Percentiles rank a stretch among this genome's conserved stretches.
Evolutionary conservation across 768 basidiomycete genomes (phyloP).

Genomic region (Phanerochaete sordida): DNA sequence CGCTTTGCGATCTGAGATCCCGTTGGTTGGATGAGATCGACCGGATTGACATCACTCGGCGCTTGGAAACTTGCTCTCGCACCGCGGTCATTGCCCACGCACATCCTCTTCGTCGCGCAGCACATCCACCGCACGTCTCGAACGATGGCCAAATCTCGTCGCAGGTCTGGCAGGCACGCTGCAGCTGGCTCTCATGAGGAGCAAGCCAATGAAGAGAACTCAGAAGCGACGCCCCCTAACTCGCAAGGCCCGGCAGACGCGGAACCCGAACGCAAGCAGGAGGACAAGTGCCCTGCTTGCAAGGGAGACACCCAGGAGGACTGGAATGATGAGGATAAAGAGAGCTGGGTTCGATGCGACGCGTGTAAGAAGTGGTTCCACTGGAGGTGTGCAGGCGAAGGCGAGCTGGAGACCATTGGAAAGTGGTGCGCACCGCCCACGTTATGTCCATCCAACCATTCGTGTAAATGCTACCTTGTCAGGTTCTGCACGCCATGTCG

Average conservation of each 20-base stretch:
- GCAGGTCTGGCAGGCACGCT: conserved; percentile 37
- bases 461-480: not conserved
- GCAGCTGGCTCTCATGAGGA: conserved; percentile 32
- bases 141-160: conserved; percentile 42
- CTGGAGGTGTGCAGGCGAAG: conserved; percentile 74
- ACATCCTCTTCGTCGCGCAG: not conserved
- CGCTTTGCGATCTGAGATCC: not conserved
- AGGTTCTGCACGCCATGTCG: conserved; percentile 75
- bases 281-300: conserved; percentile 51
- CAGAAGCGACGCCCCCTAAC: conserved; percentile 25
- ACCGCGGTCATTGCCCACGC: not conserved
- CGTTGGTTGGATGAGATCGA: not conserved
- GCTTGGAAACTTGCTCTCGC: not conserved
- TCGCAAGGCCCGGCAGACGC: conserved; percentile 16
- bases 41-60: conserved; percentile 1
- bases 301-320: conserved; percentile 31
- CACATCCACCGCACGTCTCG: not conserved
- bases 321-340: conserved; percentile 46
- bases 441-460: not conserved
- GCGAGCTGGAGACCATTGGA: conserved; percentile 64
- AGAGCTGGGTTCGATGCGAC: conserved; percentile 83
- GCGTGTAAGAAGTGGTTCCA: conserved; percentile 81
- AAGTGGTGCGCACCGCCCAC: conserved; percentile 56
- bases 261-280: conserved; percentile 11
- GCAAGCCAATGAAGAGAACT: conserved; percentile 29